phyloP scores from a whole-genome alignment of 495 filamentous ascomycete genomes.

The Halenospora varia region DNA sequence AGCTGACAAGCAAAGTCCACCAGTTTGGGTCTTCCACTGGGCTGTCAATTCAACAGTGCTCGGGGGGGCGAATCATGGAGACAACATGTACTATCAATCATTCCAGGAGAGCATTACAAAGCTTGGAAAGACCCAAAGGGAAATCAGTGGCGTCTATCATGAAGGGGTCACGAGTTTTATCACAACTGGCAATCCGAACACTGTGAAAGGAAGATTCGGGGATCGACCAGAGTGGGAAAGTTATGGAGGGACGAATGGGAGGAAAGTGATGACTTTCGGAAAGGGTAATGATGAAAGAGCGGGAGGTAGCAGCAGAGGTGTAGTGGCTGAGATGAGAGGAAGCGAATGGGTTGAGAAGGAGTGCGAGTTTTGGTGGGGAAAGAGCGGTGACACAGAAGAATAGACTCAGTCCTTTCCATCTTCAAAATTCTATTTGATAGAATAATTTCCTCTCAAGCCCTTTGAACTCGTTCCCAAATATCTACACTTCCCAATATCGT shows the following conservation, averaged over 20 bases:
- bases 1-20: slow-evolving; percentile 25
- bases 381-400: slow-evolving; percentile 9
- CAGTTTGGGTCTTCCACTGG: slow-evolving; percentile 56
- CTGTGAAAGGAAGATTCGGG: slow-evolving; percentile 14
- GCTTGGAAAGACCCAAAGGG: slow-evolving; percentile 39
- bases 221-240: slow-evolving; percentile 10
- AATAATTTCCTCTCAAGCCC: no score
- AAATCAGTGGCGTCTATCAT: slow-evolving; percentile 48
- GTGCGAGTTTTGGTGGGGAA: slow-evolving; percentile 18
- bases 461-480: slow-evolving; percentile 48
- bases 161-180: slow-evolving; percentile 54
- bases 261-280: slow-evolving; percentile 51
- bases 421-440: no score
- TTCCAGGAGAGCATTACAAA: slow-evolving; percentile 42
- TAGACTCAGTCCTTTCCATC: no score
- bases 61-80: slow-evolving; percentile 56
- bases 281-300: slow-evolving; percentile 57
- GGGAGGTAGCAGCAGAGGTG: slow-evolving; percentile 27
- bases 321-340: slow-evolving; percentile 10
- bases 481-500: slow-evolving; percentile 51
- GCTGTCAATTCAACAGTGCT: slow-evolving; percentile 44
- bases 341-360: slow-evolving; percentile 12
- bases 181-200: slow-evolving; percentile 45
- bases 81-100: slow-evolving; percentile 54
- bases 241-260: neutral